Base-by-base conservation (phyloP, 495 filamentous ascomycete species). In the Astrocystis sublimbata region DNA sequence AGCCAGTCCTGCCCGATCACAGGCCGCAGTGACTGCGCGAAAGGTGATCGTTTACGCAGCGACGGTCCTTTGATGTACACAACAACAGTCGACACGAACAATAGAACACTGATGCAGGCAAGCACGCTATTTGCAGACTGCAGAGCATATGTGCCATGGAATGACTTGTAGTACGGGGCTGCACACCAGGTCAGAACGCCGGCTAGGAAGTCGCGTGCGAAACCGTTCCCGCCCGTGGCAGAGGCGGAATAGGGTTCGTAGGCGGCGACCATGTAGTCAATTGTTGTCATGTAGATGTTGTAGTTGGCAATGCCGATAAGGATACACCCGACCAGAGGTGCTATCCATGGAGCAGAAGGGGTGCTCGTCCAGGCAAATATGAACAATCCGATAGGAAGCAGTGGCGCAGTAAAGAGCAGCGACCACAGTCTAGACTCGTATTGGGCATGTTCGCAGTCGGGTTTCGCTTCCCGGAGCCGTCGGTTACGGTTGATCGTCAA, bases 191-290 rank as follows among this genome's bases (percentile, higher is more conserved):
- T 92, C 31, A 92, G 77, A 6, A 91, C 76, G 75, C 91, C 91
- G 54, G 91, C 91, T 15, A 96, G 76, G 78, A 96, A 91, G 72
- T 96, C 91, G 58, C 91, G 83, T 38, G 91, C 78, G 68, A 78
- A 83, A 0, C 83, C 87, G 58, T 90, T 90, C 0, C 87, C 87
- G 12, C 89, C 90, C 1, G 89, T 92, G 0, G 90, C 89, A 1
- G 89, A 92, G 2, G 90, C 88, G 12, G 88, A 86, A 72, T 91
- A 92, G 0, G 86, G 87, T 0, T 89, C 90, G 69, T 93, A 92
- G 0, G 88, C 82, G 33, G 83, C 85, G 9, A 92, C 85, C 89
- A 92, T 93, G 75, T 93, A 93, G 67, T 93, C 89, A 60, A 93
- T 90, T 0, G 89, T 91, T 0, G 88, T 86, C 88, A 91, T 90